These are phyloP conservation scores for Mycothermus thermophilus DNA, from an alignment of 495 filamentous ascomycete genomes.

Conservation along the genomic window DNA sequence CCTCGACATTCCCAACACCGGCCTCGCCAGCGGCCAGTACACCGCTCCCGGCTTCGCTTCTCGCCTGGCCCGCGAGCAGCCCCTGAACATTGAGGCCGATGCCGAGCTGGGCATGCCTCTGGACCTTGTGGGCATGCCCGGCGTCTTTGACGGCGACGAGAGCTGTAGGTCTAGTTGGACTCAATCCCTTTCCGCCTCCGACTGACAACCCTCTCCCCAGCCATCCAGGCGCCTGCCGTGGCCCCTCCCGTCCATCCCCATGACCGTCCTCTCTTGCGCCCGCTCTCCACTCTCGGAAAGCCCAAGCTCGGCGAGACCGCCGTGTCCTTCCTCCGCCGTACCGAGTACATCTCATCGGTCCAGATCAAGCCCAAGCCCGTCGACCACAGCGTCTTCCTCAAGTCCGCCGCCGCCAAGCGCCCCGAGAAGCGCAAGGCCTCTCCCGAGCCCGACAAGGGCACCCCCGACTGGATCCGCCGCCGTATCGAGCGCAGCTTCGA, in stretches of 20 bases:
- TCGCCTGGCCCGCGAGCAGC: slow-evolving; percentile 73
- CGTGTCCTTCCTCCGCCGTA: slow-evolving; percentile 87
- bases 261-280: slow-evolving; percentile 68
- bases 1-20: slow-evolving; percentile 87
- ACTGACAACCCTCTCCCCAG: slow-evolving; percentile 22
- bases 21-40: slow-evolving; percentile 66
- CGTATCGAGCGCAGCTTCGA: slow-evolving; percentile 79
- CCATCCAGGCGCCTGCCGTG: slow-evolving; percentile 63
- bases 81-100: slow-evolving; percentile 93
- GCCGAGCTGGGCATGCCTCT: slow-evolving; percentile 95
- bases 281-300: slow-evolving; percentile 68
- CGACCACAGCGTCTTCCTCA: slow-evolving; percentile 15
- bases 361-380: slow-evolving; percentile 18
- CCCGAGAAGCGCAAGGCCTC: slow-evolving; percentile 29
- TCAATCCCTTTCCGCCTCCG: background rate
- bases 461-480: slow-evolving; percentile 64
- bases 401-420: slow-evolving; percentile 29
- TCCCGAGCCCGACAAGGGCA: slow-evolving; percentile 47
- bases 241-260: slow-evolving; percentile 59
- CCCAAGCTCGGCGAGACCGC: slow-evolving; percentile 47
- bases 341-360: slow-evolving; percentile 83
- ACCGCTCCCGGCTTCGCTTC: slow-evolving; percentile 78
- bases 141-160: slow-evolving; percentile 90
- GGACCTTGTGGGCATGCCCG: slow-evolving; percentile 86
- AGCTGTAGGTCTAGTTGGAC: slow-evolving; percentile 50